Base-by-base conservation (phyloP, 2,329 filamentous ascomycete species). In the Cercospora sesami region DNA sequence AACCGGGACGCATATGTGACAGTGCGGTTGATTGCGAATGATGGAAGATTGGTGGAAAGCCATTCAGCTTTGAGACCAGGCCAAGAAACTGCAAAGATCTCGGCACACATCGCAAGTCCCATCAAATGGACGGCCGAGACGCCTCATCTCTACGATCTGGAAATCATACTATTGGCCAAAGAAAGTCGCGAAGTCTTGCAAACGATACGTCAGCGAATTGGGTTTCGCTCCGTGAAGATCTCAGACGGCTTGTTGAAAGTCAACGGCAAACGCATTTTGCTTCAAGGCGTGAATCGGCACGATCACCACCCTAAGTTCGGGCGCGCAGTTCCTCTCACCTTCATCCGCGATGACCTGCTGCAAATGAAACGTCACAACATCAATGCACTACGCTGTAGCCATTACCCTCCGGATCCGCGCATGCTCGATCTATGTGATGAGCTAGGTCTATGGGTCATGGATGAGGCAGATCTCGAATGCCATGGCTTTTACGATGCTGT, bases 301-400 rank as follows among this genome's bases (percentile, higher is more conserved):
- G 90, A 92, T 65, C 89, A 91, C 72, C 88, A 91, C 72, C 87
- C 87, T 0, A 78, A 79, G 21, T 83, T 84, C 28, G 89, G 89
- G 4, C 86, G 89, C 0, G 84, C 88, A 0, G 87, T 91, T 0
- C 87, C 88, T 0, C 75, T 86, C 3, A 85, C 88, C 1, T 89
- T 85, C 14, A 85, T 90, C 73, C 83, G 84, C 68, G 77, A 81
- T 16, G 89, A 91, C 68, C 80, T 91, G 1, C 74, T 88, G 3
- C 79, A 87, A 5, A 91, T 91, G 88, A 91, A 91, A 77, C 81
- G 79, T 7, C 85, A 90, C 80, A 91, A 91, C 72, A 84, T 91
- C 80, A 91, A 91, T 69, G 87, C 89, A 0, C 81, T 91, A 4
- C 87, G 89, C 0, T 88, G 86, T 65, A 88, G 86, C 1, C 89